Evolutionary conservation across 805 yeast genomes (phyloP), one percentile per base, ranked within the genome.

Genomic region (Nakazawaea ambrosiae): DNA sequence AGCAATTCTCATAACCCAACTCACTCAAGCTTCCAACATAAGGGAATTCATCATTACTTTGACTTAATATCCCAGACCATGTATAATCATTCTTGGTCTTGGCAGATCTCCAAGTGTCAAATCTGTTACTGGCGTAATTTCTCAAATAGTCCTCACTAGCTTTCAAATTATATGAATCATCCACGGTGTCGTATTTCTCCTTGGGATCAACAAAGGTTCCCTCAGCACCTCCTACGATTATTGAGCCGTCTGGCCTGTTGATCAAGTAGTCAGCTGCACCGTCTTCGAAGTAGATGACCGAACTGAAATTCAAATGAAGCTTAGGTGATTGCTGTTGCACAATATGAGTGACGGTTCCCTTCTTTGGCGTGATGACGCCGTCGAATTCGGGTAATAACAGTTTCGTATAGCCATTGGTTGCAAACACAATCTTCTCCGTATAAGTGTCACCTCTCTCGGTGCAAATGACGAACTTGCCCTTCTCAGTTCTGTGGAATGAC

Each of bases 221-320:
- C 6, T 17, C 45, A 3, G 45, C 54, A 5, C 58, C 60, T 39
- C 67, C 68, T 35, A 54, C 63, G 29, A 63, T 49, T 15, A 63
- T 45, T 0, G 60, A 47, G 2, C 68, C 68, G 47, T 64, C 70
- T 1, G 57, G 50, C 45, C 66, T 49, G 45, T 57, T 57, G 42
- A 61, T 60, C 34, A 61, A 40, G 34, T 60, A 60, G 24, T 51
- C 53, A 36, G 49, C 44, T 14, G 40, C 25, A 20, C 45, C 44
- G 20, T 43, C 27, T 10, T 45, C 41, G 22, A 11, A n/a, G 18
- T 47, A 42, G 34, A 49, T 41, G 22, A 20, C 59, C 34, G 55
- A 55, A 9, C 54, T 53, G 45, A 54, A 53, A 15, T 60, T 44
- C 34, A 57, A 45, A 38, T 55, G 56, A n/a, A n/a, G n/a, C 15